Conservation (phyloP, 148 eudicot genomes). For the Amaranthus hypochondriacus region DNA sequence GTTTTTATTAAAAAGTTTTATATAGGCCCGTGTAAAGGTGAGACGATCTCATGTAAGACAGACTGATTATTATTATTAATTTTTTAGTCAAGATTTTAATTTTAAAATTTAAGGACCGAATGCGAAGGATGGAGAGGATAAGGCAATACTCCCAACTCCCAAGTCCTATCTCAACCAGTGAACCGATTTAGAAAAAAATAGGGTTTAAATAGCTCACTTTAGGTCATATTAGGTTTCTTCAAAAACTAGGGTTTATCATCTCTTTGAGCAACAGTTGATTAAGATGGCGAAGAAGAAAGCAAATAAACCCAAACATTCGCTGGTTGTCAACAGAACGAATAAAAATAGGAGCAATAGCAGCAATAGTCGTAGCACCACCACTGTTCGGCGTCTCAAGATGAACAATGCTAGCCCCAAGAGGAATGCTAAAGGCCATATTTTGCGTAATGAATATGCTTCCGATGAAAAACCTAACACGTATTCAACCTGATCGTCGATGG, state of each 20-base stretch:
- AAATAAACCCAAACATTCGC: constrained; percentile 78
- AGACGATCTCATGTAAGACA: too few species aligned
- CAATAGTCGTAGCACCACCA: constrained; percentile 67
- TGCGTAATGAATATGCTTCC: constrained; percentile 55
- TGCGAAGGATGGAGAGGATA: too few species aligned
- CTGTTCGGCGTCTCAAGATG: constrained; percentile 95
- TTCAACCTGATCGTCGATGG: constrained; percentile 94
- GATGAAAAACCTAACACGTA: constrained; percentile 70
- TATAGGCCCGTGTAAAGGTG: too few species aligned
- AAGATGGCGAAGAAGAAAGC: constrained; percentile 69
- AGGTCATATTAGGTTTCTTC: too few species aligned
- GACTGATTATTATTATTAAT: too few species aligned
- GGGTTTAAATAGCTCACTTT: too few species aligned
- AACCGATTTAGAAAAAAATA: too few species aligned
- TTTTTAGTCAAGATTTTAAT: too few species aligned
- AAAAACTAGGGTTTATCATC: neutral
- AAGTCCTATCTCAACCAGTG: too few species aligned
- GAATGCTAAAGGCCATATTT: constrained; percentile 43
- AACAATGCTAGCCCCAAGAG: constrained; percentile 67
- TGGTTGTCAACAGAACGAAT: constrained; percentile 51
- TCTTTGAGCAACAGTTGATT: neutral
- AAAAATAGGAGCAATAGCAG: constrained; percentile 21
- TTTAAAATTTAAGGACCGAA: too few species aligned
- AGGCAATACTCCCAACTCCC: too few species aligned
- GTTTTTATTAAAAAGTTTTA: too few species aligned